Conservation (phyloP, 805 yeast genomes). For the Saccharomycopsis lassenensis region DNA sequence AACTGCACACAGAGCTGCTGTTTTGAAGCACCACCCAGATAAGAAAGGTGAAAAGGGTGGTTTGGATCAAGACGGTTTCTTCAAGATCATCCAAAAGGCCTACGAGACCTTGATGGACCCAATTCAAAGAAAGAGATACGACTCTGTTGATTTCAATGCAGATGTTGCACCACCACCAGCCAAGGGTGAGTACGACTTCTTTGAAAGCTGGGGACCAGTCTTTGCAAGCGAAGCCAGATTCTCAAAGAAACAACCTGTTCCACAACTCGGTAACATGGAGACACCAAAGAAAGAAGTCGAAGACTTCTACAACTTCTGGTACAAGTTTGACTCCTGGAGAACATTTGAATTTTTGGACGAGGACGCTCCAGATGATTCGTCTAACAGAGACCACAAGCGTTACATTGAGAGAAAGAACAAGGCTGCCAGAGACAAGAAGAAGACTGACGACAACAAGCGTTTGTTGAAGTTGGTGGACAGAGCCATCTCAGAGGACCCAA, state of each 20-base stretch:
- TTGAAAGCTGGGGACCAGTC: slow-evolving; percentile 85
- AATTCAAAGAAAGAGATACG: slow-evolving; percentile 81
- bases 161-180: slow-evolving; percentile 70
- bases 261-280: slow-evolving; percentile 58
- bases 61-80: slow-evolving; percentile 88
- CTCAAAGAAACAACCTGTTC: slow-evolving; percentile 86
- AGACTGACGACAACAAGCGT: slow-evolving; percentile 94
- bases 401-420: slow-evolving; percentile 95
- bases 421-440: slow-evolving; percentile 93
- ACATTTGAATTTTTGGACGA: slow-evolving; percentile 96
- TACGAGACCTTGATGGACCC: slow-evolving; percentile 83
- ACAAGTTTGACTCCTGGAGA: slow-evolving; percentile 95
- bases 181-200: slow-evolving; percentile 66
- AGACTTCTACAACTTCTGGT: slow-evolving; percentile 83
- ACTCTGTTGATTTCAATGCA: slow-evolving; percentile 87
- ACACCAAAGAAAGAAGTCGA: slow-evolving; percentile 75
- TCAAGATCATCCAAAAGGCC: slow-evolving; percentile 96
- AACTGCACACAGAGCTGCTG: slow-evolving; percentile 95
- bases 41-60: slow-evolving; percentile 82
- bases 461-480: slow-evolving; percentile 77
- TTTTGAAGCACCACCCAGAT: slow-evolving; percentile 95
- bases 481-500: slow-evolving; percentile 85
- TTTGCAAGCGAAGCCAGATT: slow-evolving; percentile 87
- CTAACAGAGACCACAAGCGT: slow-evolving; percentile 99
- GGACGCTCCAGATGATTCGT: slow-evolving; percentile 98